These are phyloP conservation scores for Poa annua DNA, from an alignment of 176 grass and related monocot genomes.

Conservation along the genomic window DNA sequence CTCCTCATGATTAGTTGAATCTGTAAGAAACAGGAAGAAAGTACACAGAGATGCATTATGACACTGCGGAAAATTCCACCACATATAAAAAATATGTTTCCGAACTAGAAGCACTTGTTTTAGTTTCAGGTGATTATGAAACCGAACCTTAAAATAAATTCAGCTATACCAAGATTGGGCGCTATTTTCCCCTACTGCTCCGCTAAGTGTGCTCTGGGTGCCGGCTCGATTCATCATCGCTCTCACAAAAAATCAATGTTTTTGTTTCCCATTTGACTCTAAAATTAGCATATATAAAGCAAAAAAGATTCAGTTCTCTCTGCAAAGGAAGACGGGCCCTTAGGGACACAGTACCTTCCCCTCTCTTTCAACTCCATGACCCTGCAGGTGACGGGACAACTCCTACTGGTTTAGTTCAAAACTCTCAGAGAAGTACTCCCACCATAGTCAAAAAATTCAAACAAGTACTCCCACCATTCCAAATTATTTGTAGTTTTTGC, in stretches of 20 bases:
- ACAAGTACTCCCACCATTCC: not conserved
- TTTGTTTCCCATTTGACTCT: too few relatives aligned
- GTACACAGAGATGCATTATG: not conserved
- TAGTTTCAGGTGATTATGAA: not conserved
- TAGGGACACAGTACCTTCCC: too few relatives aligned
- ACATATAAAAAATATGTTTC: not conserved
- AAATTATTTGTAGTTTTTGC: too few relatives aligned
- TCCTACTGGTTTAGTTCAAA: not conserved
- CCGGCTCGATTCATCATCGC: too few relatives aligned
- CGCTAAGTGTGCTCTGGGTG: not conserved
- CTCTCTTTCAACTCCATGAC: too few relatives aligned
- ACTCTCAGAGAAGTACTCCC: not conserved
- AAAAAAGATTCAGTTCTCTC: too few relatives aligned
- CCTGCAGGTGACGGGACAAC: too few relatives aligned
- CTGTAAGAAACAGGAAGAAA: constrained; percentile 42
- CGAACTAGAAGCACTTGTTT: too few relatives aligned
- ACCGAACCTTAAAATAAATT: constrained; percentile 15
- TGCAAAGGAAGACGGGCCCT: too few relatives aligned
- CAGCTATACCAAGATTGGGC: not conserved
- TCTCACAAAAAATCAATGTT: too few relatives aligned
- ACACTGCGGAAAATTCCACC: not conserved
- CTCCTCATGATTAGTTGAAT: constrained; percentile 39
- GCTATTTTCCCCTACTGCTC: not conserved
- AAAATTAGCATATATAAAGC: too few relatives aligned
- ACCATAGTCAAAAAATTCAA: too few relatives aligned